A percentile compares a stretch with the other conserved stretches of the same genome.
phyloP scores from a whole-genome alignment of 192 early-diverging fungal genomes.

The Dissophora globulifera region DNA sequence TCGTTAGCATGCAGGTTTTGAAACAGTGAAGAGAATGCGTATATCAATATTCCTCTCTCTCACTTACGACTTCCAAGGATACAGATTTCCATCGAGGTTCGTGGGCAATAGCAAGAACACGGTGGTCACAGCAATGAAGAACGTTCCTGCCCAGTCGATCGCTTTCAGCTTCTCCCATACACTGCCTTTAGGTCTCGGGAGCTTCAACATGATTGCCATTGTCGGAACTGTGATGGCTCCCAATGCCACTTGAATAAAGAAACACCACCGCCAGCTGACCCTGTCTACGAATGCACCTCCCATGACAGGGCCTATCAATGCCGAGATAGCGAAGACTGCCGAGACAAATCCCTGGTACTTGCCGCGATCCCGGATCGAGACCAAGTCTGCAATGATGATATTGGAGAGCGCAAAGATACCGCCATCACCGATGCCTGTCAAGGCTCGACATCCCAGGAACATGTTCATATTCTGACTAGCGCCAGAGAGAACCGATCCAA shows the following conservation, averaged over 20 bases:
- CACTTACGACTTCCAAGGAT: constrained; percentile 75
- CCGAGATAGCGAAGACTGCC: constrained; percentile 79
- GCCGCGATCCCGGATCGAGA: constrained; percentile 82
- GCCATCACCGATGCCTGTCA: constrained; percentile 60
- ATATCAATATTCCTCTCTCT: too few species aligned
- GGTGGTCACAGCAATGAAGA: constrained; percentile 58
- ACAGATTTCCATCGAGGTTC: constrained; percentile 73
- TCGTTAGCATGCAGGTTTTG: neutral
- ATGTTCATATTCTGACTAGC: constrained; percentile 36
- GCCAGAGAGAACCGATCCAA: constrained; percentile 50
- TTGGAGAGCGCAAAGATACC: constrained; percentile 79
- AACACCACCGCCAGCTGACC: constrained; percentile 71
- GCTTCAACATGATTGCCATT: constrained; percentile 67
- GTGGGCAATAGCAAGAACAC: constrained; percentile 75
- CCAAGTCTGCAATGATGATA: constrained; percentile 86
- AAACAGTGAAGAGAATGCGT: constrained; percentile 1
- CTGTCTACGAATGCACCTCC: constrained; percentile 85
- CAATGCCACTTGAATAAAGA: constrained; percentile 73
- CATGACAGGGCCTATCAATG: constrained; percentile 81
- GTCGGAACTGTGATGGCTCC: constrained; percentile 71
- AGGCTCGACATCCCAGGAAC: constrained; percentile 45
- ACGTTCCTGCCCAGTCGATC: constrained; percentile 75
- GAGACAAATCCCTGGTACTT: constrained; percentile 83
- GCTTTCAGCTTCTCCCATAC: constrained; percentile 67
- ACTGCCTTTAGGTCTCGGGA: constrained; percentile 65